Conservation (phyloP, 306 rosid species). For the Ziziphus jujuba region DNA sequence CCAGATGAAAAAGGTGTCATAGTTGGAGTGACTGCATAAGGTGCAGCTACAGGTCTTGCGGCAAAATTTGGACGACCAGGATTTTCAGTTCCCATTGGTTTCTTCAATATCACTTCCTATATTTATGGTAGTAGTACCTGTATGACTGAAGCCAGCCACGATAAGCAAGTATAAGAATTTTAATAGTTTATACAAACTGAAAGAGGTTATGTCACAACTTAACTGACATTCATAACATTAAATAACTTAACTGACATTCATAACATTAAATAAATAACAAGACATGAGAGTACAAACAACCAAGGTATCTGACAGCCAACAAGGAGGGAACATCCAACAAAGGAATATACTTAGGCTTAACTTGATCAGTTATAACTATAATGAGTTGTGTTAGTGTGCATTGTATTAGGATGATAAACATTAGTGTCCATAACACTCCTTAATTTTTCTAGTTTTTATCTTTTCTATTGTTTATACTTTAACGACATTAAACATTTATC, state of each 20-base stretch:
- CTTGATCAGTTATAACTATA: too few species aligned
- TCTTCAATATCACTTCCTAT: constrained; percentile 25
- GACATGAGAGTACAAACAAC: too few species aligned
- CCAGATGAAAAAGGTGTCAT: constrained; percentile 70
- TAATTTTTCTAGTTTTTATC: too few species aligned
- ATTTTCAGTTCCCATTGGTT: constrained; percentile 83
- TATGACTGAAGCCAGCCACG: constrained; percentile 48
- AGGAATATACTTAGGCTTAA: too few species aligned
- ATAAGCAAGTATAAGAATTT: constrained; percentile 9
- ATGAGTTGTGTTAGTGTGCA: too few species aligned
- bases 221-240: background rate
- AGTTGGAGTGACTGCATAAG: constrained; percentile 58
- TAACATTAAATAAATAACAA: too few species aligned
- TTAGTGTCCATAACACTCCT: too few species aligned
- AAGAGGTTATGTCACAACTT: constrained; percentile 4
- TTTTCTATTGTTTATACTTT: too few species aligned
- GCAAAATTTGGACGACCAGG: constrained; percentile 68
- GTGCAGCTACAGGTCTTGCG: constrained; percentile 57
- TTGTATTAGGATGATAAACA: too few species aligned
- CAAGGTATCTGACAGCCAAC: too few species aligned
- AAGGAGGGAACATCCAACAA: too few species aligned
- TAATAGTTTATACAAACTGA: background rate
- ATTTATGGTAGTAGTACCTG: constrained; percentile 29
- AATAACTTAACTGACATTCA: constrained; percentile 4
- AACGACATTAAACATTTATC: too few species aligned